Percentiles rank a stretch among this genome's conserved stretches.
Evolutionary conservation across 192 early-diverging fungal species (phyloP).

Genomic region (Podochytrium sp.): DNA sequence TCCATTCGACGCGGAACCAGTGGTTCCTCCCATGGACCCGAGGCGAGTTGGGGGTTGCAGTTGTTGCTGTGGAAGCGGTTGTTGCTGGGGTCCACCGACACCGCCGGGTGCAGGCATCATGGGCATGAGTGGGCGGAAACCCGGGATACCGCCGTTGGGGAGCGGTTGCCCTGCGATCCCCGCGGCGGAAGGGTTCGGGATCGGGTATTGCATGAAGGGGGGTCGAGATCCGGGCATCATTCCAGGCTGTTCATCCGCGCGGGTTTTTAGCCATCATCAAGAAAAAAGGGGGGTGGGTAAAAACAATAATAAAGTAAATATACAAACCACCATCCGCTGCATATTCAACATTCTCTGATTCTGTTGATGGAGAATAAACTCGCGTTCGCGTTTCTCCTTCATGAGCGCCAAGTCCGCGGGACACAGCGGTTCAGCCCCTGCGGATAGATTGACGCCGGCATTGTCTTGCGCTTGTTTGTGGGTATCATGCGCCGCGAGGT

Average conservation of each 20-base stretch:
- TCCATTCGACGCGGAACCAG: too few relatives aligned
- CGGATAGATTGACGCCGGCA: conserved; percentile 38
- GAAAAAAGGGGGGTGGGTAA: too few relatives aligned
- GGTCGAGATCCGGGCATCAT: too few relatives aligned
- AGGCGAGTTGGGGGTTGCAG: too few relatives aligned
- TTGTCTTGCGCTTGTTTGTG: conserved; percentile 44
- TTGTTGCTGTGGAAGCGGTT: conserved; percentile 19
- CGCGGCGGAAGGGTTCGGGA: conserved; percentile 9
- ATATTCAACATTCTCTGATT: conserved; percentile 3
- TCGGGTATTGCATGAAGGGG: too few relatives aligned
- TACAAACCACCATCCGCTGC: conserved; percentile 15
- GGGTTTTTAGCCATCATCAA: too few relatives aligned
- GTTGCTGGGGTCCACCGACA: conserved; percentile 1
- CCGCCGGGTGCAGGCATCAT: neutral
- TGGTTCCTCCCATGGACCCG: too few relatives aligned
- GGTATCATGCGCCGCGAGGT: conserved; percentile 40
- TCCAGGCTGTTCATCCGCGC: too few relatives aligned
- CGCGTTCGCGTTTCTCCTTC: conserved; percentile 40
- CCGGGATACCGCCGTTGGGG: neutral
- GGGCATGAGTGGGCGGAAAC: conserved; percentile 27
- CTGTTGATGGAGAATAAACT: conserved; percentile 28
- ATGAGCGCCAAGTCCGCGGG: conserved; percentile 35
- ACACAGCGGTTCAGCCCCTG: conserved; percentile 23
- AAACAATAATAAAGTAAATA: neutral
- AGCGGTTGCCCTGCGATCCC: neutral